Percentiles rank a stretch among this genome's conserved stretches.
These are phyloP conservation scores for Aureobasidium sp. DNA, from an alignment of 2,329 filamentous ascomycete species.

Conservation along the genomic window DNA sequence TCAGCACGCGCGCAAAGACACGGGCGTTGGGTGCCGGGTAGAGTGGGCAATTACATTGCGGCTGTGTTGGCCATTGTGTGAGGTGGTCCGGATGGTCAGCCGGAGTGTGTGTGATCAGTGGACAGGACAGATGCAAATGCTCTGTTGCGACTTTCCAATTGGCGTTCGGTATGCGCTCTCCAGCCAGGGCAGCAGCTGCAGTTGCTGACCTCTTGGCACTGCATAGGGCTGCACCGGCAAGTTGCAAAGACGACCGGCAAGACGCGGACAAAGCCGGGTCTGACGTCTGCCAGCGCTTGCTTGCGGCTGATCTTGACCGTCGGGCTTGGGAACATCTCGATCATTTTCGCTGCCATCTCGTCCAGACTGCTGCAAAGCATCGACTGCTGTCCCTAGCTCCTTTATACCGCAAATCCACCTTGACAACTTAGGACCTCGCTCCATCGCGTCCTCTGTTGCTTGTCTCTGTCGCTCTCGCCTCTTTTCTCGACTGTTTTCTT, in stretches of 20 bases:
- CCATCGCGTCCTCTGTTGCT: constrained; percentile 5
- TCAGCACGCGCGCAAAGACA: constrained; percentile 2
- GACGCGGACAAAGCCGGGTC: not conserved
- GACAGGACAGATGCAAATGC: not conserved
- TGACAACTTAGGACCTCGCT: not conserved
- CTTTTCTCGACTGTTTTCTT: constrained; percentile 4
- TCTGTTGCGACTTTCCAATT: constrained; percentile 4
- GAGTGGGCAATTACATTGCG: constrained; percentile 16
- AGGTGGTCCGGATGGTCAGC: not conserved
- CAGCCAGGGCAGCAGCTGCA: not conserved
- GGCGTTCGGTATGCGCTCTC: not conserved
- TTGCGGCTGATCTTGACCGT: constrained; percentile 10
- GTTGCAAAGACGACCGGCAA: not conserved
- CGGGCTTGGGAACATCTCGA: not conserved
- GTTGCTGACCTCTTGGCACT: constrained; percentile 13
- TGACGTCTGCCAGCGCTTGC: constrained; percentile 11
- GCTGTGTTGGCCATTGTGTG: constrained; percentile 17
- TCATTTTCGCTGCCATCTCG: constrained; percentile 6
- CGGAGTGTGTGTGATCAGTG: not conserved
- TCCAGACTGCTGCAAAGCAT: constrained; percentile 7
- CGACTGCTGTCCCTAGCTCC: not conserved
- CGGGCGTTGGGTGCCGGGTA: not conserved
- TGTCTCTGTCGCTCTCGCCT: not conserved
- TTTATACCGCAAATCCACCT: not conserved
- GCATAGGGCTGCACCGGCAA: not conserved